Evolutionary conservation across 148 eudicot species (phyloP).

Genomic region (Rhododendron ferrugineum): DNA sequence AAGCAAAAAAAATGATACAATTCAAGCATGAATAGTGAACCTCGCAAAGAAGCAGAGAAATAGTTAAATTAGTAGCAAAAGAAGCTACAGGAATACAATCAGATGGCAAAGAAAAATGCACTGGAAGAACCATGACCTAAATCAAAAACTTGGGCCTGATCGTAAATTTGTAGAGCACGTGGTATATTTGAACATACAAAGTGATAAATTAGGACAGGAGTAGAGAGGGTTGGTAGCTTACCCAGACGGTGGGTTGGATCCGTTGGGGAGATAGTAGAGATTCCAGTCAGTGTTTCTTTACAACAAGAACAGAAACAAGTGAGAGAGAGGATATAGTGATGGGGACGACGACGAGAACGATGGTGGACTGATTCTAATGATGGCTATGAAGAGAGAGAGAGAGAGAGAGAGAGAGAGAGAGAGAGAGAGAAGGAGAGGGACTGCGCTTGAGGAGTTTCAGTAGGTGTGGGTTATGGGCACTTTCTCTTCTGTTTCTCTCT

Average conservation of each 20-base stretch:
- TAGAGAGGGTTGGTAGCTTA: conserved; percentile 4
- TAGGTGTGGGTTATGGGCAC: neutral
- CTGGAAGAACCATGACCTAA: neutral
- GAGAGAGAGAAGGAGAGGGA: neutral
- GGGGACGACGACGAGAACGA: conserved; percentile 1
- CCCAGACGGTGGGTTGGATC: conserved; percentile 33
- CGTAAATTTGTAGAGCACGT: neutral
- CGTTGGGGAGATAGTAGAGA: conserved; percentile 20
- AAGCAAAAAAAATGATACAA: neutral
- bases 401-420: no score
- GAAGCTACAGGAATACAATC: neutral
- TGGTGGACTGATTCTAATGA: conserved; percentile 11
- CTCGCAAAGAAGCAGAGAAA: neutral
- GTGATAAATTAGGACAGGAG: neutral
- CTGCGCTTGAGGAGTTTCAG: neutral
- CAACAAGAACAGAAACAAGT: neutral
- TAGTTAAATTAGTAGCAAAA: neutral
- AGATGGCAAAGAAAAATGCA: neutral
- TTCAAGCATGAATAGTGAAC: neutral
- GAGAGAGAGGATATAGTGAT: neutral
- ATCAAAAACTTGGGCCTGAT: conserved; percentile 3
- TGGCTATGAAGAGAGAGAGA: neutral
- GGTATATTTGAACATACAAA: neutral
- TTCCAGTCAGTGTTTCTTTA: conserved; percentile 6
- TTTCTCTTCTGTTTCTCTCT: neutral